Evolutionary conservation across 441 rosid species (phyloP).

Genomic region (Dalechampia spathulata): DNA sequence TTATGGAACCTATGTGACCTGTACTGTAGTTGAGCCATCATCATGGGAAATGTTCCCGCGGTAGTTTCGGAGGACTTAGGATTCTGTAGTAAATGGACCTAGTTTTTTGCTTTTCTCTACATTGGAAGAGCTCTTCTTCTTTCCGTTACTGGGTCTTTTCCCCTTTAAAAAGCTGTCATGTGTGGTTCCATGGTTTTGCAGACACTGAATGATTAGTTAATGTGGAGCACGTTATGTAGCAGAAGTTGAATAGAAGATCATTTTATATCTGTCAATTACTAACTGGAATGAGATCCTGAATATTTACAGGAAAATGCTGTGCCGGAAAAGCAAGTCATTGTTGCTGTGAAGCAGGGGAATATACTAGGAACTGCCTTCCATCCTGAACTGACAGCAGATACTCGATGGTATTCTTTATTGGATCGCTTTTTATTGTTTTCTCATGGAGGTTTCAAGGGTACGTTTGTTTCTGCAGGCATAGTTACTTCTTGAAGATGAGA

Average conservation of each 20-base stretch:
- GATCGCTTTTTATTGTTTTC: neutral
- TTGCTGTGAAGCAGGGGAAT: conserved; percentile 79
- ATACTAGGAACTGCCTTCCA: conserved; percentile 89
- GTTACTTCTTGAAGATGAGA: conserved; percentile 74
- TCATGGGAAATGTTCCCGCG: too few relatives aligned
- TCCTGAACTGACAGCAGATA: conserved; percentile 88
- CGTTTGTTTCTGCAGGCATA: conserved; percentile 53
- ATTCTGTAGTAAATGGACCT: too few relatives aligned
- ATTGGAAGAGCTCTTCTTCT: neutral
- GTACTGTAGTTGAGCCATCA: too few relatives aligned
- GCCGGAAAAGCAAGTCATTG: conserved; percentile 66
- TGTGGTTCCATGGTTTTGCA: neutral
- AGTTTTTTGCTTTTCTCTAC: neutral
- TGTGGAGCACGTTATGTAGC: neutral
- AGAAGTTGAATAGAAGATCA: neutral
- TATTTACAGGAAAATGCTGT: conserved; percentile 49
- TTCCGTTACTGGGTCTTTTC: neutral
- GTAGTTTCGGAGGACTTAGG: too few relatives aligned
- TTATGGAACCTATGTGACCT: too few relatives aligned
- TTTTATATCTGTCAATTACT: conserved; percentile 1
- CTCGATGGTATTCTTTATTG: conserved; percentile 57
- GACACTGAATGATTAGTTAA: neutral
- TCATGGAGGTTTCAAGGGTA: conserved; percentile 6
- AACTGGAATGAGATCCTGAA: neutral
- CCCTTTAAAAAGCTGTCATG: neutral